Conservation (phyloP, 345 rosid species). For the thale cress (Arabidopsis thaliana) region DNA sequence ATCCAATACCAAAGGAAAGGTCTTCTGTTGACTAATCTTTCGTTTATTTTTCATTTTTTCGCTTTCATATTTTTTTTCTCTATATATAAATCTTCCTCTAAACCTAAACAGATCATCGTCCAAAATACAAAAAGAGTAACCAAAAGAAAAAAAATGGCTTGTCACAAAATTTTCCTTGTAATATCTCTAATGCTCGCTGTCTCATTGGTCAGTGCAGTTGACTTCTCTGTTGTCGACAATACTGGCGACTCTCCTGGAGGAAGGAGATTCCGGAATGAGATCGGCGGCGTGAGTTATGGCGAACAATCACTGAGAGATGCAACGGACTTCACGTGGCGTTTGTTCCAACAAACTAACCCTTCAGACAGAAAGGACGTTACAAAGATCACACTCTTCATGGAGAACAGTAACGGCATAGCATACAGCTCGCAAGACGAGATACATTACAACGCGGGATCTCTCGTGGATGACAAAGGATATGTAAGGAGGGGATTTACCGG, state of each 20-base stretch:
- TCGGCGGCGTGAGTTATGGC: conserved; percentile 43
- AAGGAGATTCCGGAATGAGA: conserved; percentile 37
- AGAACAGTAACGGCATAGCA: conserved; percentile 40
- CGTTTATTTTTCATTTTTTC: no score
- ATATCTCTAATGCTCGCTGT: conserved; percentile 2
- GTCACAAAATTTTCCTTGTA: conserved; percentile 15
- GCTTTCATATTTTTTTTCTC: no score
- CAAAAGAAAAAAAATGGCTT: background rate
- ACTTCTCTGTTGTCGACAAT: conserved; percentile 45
- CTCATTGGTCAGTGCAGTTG: conserved; percentile 36
- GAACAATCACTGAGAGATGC: conserved; percentile 42
- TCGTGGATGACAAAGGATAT: conserved; percentile 44
- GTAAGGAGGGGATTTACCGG: conserved; percentile 57
- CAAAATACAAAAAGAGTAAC: no score
- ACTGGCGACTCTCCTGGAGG: conserved; percentile 49
- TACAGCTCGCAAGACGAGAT: conserved; percentile 32
- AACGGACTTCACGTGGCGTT: conserved; percentile 45
- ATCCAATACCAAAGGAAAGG: no score
- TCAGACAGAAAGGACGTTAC: conserved; percentile 38
- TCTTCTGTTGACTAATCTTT: no score
- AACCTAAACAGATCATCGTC: background rate
- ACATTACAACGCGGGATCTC: conserved; percentile 38
- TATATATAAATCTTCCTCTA: background rate
- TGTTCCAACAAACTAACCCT: conserved; percentile 50
- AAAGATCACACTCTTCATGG: conserved; percentile 43